Evolutionary conservation across 2,329 filamentous ascomycete genomes (phyloP), one percentile per base, ranked within the genome.

Genomic region (Fusarium avenaceum): DNA sequence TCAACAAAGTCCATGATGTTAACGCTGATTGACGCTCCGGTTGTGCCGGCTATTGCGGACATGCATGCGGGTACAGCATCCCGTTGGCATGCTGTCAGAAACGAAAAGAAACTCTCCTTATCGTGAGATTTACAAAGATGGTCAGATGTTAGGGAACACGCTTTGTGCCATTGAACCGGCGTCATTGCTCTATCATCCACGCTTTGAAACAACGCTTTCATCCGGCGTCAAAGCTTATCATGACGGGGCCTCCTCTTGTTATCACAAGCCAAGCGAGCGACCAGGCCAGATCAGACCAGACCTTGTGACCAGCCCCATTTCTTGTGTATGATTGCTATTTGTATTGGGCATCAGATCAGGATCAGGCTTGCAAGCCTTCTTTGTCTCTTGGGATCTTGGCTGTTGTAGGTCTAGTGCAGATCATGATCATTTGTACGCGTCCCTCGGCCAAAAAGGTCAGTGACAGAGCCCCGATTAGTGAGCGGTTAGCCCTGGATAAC

Each of bases 221-320:
- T 5, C 17, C n/a, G 51, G 47, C 50, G 46, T 15, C 55, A 59
- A 59, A 67, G 52, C 63, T 67, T 63, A 67, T 58, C 63, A 20
- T 45, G 14, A 15, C 42, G 22, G 33, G 35, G 19, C 51, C 24
- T 10, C 28, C 28, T 30, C 28, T 33, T 33, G 14, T 33, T 35
- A 58, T 45, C 63, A 63, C 61, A 57, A 50, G 57, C 56, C 32
- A 22, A 28, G 47, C 47, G 28, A 22, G 20, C 22, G 22, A 22
- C 22, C 22, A 22, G 22, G 22, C 22, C 22, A 22, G 22, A 46
- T 15, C 42, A 32, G 17, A n/a, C 39, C 56, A 35, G 61, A 32
- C 47, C 53, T 43, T 53, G 58, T 62, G 59, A 60, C 59, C 40
- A 39, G n/a, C 19, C 24, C 47, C 54, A 10, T 28, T 24, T 32